Percentiles rank a stretch among this genome's conserved stretches.
phyloP scores from a whole-genome alignment of 495 filamentous ascomycete genomes.

The Podospora appendiculata region DNA sequence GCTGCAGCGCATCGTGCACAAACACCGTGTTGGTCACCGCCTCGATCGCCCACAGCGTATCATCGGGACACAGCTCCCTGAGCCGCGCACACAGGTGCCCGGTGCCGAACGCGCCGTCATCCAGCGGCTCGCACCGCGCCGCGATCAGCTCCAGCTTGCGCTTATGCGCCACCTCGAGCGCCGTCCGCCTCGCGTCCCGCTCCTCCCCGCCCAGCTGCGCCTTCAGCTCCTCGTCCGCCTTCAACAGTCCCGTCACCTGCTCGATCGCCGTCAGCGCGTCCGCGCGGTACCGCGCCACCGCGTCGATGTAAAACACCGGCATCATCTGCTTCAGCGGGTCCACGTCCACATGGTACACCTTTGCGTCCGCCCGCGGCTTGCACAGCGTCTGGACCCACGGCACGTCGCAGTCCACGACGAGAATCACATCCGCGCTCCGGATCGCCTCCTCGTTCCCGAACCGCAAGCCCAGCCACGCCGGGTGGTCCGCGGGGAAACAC shows the following conservation, averaged over 20 bases:
- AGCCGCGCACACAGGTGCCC: constrained; percentile 63
- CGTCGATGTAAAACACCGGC: constrained; percentile 71
- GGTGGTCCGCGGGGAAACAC: constrained; percentile 85
- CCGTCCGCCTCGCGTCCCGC: constrained; percentile 43
- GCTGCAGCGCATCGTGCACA: constrained; percentile 75
- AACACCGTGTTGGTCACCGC: constrained; percentile 76
- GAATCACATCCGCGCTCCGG: constrained; percentile 70
- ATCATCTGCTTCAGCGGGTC: constrained; percentile 87
- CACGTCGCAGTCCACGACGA: constrained; percentile 78
- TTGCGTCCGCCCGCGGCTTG: constrained; percentile 50
- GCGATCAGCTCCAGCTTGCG: constrained; percentile 52
- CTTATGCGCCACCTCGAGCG: constrained; percentile 52
- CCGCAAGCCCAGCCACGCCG: constrained; percentile 60
- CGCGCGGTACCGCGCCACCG: constrained; percentile 66
- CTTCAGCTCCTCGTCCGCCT: constrained; percentile 36
- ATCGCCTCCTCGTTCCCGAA: constrained; percentile 73
- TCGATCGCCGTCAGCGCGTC: constrained; percentile 63
- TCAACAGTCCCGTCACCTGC: constrained; percentile 56
- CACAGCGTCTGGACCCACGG: constrained; percentile 59
- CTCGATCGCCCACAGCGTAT: constrained; percentile 82
- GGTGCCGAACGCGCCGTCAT: constrained; percentile 59
- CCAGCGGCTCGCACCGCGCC: constrained; percentile 45
- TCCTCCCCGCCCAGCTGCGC: constrained; percentile 37
- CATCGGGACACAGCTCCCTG: constrained; percentile 55
- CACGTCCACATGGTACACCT: constrained; percentile 76